Percentiles rank a stretch among this genome's conserved stretches.
These are phyloP conservation scores for Pichia gijzeniarum DNA, from an alignment of 805 yeast species.

Conservation along the genomic window DNA sequence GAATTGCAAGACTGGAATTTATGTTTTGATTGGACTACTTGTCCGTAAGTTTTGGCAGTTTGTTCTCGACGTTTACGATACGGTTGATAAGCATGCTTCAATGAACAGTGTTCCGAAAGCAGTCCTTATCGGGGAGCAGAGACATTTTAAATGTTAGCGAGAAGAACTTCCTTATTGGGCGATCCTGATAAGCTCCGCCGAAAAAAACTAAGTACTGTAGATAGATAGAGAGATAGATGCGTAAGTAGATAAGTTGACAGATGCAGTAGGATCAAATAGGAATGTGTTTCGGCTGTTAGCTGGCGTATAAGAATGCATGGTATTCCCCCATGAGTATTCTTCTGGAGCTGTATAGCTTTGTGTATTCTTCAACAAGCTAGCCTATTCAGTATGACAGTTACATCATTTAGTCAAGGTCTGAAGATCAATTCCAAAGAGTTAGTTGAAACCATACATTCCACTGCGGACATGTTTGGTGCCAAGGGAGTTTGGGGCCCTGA, in stretches of 20 bases:
- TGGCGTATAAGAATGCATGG: background rate
- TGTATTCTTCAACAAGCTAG: too few species aligned
- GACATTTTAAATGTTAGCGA: background rate
- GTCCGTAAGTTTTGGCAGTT: constrained; percentile 42
- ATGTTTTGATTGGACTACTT: constrained; percentile 35
- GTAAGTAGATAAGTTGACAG: too few species aligned
- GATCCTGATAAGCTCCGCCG: background rate
- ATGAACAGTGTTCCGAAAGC: constrained; percentile 14
- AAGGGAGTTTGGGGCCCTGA: constrained; percentile 54
- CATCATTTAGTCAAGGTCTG: constrained; percentile 6
- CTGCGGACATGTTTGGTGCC: constrained; percentile 55
- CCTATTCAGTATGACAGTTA: constrained; percentile 3
- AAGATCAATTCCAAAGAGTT: constrained; percentile 24
- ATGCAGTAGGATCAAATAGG: too few species aligned
- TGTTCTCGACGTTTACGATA: constrained; percentile 33
- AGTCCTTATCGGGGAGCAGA: constrained; percentile 7
- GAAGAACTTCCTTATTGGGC: background rate
- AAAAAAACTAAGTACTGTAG: background rate
- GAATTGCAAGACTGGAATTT: constrained; percentile 32
- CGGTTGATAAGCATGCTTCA: constrained; percentile 28
- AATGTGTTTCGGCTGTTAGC: too few species aligned
- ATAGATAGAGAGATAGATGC: too few species aligned
- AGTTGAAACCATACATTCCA: constrained; percentile 53
- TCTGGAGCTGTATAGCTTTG: too few species aligned
- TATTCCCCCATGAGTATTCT: background rate